Evolutionary conservation across 2,329 filamentous ascomycete species (phyloP).

Genomic region (Alternaria gaisen): DNA sequence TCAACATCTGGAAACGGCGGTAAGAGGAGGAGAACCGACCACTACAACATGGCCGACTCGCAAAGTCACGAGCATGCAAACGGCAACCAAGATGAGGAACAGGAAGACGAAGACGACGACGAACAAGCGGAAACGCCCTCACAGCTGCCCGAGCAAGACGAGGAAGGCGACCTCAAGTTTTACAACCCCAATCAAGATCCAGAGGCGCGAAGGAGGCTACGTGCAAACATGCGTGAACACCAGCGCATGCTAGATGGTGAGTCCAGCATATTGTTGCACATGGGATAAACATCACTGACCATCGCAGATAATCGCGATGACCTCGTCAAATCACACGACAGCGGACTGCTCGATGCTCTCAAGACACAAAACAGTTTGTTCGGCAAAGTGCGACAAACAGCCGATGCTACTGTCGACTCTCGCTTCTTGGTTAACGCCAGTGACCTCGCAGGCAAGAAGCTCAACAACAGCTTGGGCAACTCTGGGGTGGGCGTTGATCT

Average conservation of each 20-base stretch:
- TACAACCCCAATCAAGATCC: conserved; percentile 88
- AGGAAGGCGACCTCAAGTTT: conserved; percentile 42
- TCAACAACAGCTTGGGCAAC: conserved; percentile 77
- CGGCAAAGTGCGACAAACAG: conserved; percentile 80
- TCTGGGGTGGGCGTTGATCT: conserved; percentile 80
- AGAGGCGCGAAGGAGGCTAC: conserved; percentile 74
- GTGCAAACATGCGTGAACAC: conserved; percentile 75
- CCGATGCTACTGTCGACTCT: conserved; percentile 89
- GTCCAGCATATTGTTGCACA: background rate
- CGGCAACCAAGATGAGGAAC: conserved; percentile 30
- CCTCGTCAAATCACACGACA: conserved; percentile 69
- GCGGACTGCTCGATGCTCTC: conserved; percentile 72
- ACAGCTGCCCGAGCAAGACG: conserved; percentile 11
- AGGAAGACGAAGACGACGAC: conserved; percentile 24
- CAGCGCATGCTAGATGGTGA: conserved; percentile 65
- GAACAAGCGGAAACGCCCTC: conserved; percentile 18
- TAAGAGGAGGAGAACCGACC: conserved; percentile 58
- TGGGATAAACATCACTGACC: conserved; percentile 26
- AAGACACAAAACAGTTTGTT: conserved; percentile 71
- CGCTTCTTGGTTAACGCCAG: conserved; percentile 82
- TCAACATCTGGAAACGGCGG: conserved; percentile 36
- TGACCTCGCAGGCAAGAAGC: conserved; percentile 81
- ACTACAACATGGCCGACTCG: conserved; percentile 34
- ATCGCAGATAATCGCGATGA: conserved; percentile 75
- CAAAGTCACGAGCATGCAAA: conserved; percentile 19